phyloP scores from a whole-genome alignment of 1,139 yeast species.

The Zygotorulaspora mrakii region DNA sequence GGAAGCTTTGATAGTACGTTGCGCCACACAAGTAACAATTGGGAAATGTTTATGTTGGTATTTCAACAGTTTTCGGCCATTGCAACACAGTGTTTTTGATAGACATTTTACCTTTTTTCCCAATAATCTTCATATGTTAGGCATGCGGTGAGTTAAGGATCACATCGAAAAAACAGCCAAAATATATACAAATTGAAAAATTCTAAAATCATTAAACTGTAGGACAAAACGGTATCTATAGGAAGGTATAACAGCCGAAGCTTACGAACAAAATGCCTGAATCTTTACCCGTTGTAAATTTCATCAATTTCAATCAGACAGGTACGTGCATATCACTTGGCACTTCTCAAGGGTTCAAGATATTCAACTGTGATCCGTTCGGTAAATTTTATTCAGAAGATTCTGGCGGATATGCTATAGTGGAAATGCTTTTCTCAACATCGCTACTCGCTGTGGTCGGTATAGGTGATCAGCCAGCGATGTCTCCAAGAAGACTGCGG shows the following conservation, averaged over 20 bases:
- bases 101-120: no score
- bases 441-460: conserved; percentile 86
- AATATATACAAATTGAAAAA: no score
- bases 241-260: no score
- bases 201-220: no score
- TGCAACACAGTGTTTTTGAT: no score
- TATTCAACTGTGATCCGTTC: conserved; percentile 87
- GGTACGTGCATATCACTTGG: conserved; percentile 85
- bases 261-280: conserved; percentile 22
- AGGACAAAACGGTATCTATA: no score
- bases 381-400: conserved; percentile 67
- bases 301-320: conserved; percentile 81
- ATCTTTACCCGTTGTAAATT: conserved; percentile 25
- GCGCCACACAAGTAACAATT: no score
- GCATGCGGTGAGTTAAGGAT: no score
- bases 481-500: conserved; percentile 77
- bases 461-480: conserved; percentile 72
- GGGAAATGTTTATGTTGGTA: background rate
- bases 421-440: conserved; percentile 90
- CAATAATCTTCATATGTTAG: no score
- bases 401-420: conserved; percentile 60
- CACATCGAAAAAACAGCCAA: no score
- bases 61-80: no score
- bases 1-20: no score
- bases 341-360: conserved; percentile 68